Base-by-base conservation (phyloP, 192 early-diverging fungal genomes). In the Martensiomyces pterosporus region DNA sequence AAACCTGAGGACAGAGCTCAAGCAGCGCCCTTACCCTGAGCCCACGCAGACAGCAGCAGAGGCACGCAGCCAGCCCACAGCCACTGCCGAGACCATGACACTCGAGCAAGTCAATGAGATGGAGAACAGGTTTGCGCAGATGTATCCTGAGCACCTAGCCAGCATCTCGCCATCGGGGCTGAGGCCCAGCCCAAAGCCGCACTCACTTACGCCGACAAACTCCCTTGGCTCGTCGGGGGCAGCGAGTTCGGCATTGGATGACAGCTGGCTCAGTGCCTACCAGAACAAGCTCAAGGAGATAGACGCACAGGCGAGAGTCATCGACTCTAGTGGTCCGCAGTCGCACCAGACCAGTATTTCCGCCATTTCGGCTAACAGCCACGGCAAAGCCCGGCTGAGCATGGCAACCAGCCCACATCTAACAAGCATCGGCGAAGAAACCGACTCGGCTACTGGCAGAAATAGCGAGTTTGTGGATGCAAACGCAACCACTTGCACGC, bases 101-200 rank as follows among this genome's bases (percentile, higher is more conserved):
- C 52, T 64, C 13, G 75, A 82, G 39, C 49, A 75, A 55, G 55
- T 73, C 9, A 60, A 66, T 12, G 57, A 60, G 46, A 58, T 66
- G 35, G 57, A 76, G 33, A 70, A 74, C 18, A 34, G 51, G 54
- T 63, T 61, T 71, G 34, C 52, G 32, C 73, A 47, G 52, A 70
- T 45, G 24, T 66, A 60, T 23, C 70, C 53, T 3, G 57, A 61
- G 23, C 29, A 56, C 18, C n/a, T n/a, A n/a, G n/a, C n/a, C n/a
- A n/a, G n/a, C n/a, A n/a, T n/a, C n/a, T n/a, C n/a, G n/a, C n/a
- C n/a, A n/a, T n/a, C n/a, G n/a, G n/a, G n/a, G n/a, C n/a, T n/a
- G n/a, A n/a, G n/a, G n/a, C n/a, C n/a, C n/a, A n/a, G n/a, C n/a
- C 57, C 52, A 19, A 13, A n/a, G 1, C 15, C 24, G 49, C 40